phyloP scores from a whole-genome alignment of 2,329 filamentous ascomycete genomes.

The Trichoderma harzianum region DNA sequence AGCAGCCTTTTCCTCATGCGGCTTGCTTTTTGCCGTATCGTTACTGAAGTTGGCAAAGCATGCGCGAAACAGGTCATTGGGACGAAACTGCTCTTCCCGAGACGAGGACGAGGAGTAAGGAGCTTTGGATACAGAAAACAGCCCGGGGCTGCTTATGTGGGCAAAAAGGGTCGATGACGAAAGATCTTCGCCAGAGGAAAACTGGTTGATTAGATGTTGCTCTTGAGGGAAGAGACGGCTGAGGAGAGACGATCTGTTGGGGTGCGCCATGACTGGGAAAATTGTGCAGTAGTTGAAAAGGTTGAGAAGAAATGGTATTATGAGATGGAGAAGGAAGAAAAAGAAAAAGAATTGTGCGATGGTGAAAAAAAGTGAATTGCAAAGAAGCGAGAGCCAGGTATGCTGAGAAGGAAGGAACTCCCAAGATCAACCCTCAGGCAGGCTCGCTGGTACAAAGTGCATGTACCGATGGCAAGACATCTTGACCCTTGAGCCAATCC shows the following conservation, averaged over 20 bases:
- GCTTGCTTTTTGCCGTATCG: background rate
- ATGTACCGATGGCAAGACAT: background rate
- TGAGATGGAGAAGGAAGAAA: background rate
- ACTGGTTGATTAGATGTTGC: background rate
- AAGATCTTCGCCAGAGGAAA: background rate
- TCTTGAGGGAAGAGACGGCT: background rate
- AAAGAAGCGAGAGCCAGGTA: background rate
- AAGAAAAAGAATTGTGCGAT: background rate
- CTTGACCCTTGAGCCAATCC: background rate
- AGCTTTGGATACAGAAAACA: background rate
- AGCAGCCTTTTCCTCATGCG: background rate
- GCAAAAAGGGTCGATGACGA: constrained; percentile 29
- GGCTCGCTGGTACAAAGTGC: background rate
- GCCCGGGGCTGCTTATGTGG: constrained; percentile 28
- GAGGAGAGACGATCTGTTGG: background rate
- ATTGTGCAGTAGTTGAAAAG: background rate
- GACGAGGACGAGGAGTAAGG: background rate
- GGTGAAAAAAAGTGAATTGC: background rate
- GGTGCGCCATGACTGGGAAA: background rate
- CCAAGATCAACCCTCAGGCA: background rate
- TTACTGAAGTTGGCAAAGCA: constrained; percentile 19
- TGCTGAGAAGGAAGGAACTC: background rate
- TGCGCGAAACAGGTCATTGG: constrained; percentile 25
- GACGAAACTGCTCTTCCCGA: background rate
- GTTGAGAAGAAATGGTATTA: background rate